Evolutionary conservation across 345 rosid species (phyloP).

Genomic region (Noccaea caerulescens): DNA sequence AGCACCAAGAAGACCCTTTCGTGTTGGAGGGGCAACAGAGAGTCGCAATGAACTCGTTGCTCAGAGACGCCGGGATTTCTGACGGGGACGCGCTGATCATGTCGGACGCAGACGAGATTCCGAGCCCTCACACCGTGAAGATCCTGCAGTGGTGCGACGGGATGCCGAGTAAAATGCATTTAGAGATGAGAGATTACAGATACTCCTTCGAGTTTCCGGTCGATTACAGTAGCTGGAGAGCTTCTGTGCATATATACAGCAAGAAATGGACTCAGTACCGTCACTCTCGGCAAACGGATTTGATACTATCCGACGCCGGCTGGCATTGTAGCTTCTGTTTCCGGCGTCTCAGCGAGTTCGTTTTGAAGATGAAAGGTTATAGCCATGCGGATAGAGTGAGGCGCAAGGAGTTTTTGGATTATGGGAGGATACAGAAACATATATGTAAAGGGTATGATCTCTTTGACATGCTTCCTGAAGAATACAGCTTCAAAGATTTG

Average conservation of each 20-base stretch:
- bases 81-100: slow-evolving; percentile 73
- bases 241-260: slow-evolving; percentile 58
- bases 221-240: slow-evolving; percentile 88
- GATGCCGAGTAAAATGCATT: slow-evolving; percentile 67
- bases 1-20: slow-evolving; percentile 60
- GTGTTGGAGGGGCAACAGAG: slow-evolving; percentile 67
- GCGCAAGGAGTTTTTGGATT: slow-evolving; percentile 52
- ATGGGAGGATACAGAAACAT: slow-evolving; percentile 62
- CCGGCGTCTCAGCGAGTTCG: slow-evolving; percentile 62
- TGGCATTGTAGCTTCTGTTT: slow-evolving; percentile 99
- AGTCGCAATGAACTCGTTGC: slow-evolving; percentile 64
- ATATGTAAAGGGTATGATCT: slow-evolving; percentile 79
- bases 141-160: slow-evolving; percentile 86
- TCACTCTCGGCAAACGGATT: slow-evolving; percentile 70
- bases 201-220: slow-evolving; percentile 92
- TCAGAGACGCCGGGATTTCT: slow-evolving; percentile 62
- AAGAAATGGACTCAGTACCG: slow-evolving; percentile 59
- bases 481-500: slow-evolving; percentile 73
- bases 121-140: slow-evolving; percentile 78
- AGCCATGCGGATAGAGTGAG: slow-evolving; percentile 92
- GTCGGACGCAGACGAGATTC: slow-evolving; percentile 88
- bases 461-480: slow-evolving; percentile 91
- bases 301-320: slow-evolving; percentile 81
- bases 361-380: slow-evolving; percentile 87
- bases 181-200: slow-evolving; percentile 78